A percentile compares a stretch with the other conserved stretches of the same genome.
phyloP scores from a whole-genome alignment of 2,329 filamentous ascomycete species.

The Aspergillus transmontanensis region DNA sequence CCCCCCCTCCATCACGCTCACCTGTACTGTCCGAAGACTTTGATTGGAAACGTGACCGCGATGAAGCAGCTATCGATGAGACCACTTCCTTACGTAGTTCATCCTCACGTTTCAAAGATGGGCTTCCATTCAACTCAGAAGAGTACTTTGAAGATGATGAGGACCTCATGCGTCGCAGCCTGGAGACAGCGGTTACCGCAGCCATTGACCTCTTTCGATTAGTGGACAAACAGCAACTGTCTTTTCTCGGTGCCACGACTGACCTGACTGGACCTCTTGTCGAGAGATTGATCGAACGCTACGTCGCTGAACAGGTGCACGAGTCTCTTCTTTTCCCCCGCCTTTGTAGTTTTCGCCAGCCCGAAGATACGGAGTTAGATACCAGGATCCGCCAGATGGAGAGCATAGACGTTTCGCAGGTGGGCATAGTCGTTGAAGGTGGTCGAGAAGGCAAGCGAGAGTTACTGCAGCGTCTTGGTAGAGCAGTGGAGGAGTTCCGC shows the following conservation, averaged over 20 bases:
- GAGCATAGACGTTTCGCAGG: constrained; percentile 89
- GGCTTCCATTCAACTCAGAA: constrained; percentile 59
- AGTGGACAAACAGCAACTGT: constrained; percentile 94
- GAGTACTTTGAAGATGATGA: constrained; percentile 88
- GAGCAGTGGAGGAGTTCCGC: constrained; percentile 84
- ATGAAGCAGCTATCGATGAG: constrained; percentile 43
- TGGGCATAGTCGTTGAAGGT: constrained; percentile 83
- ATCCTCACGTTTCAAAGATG: constrained; percentile 36
- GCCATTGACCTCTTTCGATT: constrained; percentile 95
- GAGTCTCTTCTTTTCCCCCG: constrained; percentile 80
- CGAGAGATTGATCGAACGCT: constrained; percentile 91
- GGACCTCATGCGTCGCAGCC: constrained; percentile 80
- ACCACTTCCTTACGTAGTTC: constrained; percentile 37
- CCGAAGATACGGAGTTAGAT: constrained; percentile 86
- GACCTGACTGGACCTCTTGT: constrained; percentile 90
- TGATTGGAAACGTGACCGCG: constrained; percentile 44
- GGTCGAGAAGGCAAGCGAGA: constrained; percentile 78
- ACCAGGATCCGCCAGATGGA: constrained; percentile 90
- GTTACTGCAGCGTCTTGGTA: constrained; percentile 72
- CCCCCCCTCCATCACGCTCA: constrained; percentile 63
- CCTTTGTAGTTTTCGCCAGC: constrained; percentile 73
- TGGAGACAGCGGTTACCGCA: constrained; percentile 89
- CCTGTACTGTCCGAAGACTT: constrained; percentile 60
- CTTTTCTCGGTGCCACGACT: constrained; percentile 86
- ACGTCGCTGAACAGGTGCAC: constrained; percentile 91